phyloP scores from a whole-genome alignment of 768 basidiomycete species.

The Suillus subluteus region DNA sequence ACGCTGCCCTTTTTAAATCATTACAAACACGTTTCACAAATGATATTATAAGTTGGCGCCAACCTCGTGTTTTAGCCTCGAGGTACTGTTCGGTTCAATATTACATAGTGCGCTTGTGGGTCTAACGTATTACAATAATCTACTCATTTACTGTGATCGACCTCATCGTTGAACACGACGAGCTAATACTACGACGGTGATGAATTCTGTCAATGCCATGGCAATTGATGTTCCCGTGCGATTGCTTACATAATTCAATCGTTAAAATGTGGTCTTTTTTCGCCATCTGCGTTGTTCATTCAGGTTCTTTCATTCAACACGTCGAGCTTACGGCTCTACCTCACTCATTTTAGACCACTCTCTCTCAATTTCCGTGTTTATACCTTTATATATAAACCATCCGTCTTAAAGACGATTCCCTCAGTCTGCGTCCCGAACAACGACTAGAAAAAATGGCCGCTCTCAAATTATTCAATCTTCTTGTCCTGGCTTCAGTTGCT shows the following conservation, averaged over 20 bases:
- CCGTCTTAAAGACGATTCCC: conserved; percentile 8
- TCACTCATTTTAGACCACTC: conserved; percentile 19
- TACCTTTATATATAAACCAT: conserved; percentile 3
- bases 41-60: too few relatives aligned
- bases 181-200: conserved; percentile 4
- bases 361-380: conserved; percentile 26
- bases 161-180: neutral
- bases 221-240: conserved; percentile 20
- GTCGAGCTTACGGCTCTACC: conserved; percentile 24
- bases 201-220: conserved; percentile 29
- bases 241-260: conserved; percentile 26
- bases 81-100: neutral
- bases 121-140: neutral
- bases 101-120: neutral
- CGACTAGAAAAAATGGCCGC: conserved; percentile 45
- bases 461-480: conserved; percentile 55
- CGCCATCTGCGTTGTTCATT: conserved; percentile 16
- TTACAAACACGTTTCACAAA: neutral
- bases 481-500: conserved; percentile 62
- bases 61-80: neutral
- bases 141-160: neutral
- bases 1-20: conserved; percentile 18
- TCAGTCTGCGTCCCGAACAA: conserved; percentile 11
- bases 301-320: conserved; percentile 18
- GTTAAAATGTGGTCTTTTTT: neutral